Evolutionary conservation across 2,329 filamentous ascomycete species (phyloP), one percentile per base, ranked within the genome.

Genomic region (Dactylonectria estremocensis): DNA sequence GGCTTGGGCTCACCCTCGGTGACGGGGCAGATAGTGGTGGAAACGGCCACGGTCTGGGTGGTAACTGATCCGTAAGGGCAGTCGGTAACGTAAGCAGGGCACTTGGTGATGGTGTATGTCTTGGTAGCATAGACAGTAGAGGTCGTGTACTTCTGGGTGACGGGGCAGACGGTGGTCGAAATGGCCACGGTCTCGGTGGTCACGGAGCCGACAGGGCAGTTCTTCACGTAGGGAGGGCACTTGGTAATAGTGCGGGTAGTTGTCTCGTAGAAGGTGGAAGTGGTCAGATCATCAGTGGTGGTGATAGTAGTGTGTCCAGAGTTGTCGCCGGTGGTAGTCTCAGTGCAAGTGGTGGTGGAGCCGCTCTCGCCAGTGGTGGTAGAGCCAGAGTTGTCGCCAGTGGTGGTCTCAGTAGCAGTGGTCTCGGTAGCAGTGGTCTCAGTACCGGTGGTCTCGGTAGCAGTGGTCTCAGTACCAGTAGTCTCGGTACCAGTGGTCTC

Each of bases 1-100:
- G 45, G 45, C 45, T 46, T 46, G n/a, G 45, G n/a, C 8, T 28
- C 16, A 65, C 48, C 40, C 69, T 74, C 71, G 20, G 76, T 78
- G 57, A 84, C 78, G 11, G 83, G 83, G 79, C 83, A 84, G 61
- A 84, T 76, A 5, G 83, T 85, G 49, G 82, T 84, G 45, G 79
- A 82, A 54, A 79, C 61, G 22, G 78, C 72, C 31, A 76, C 69
- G 16, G 79, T 79, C 70, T 78, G 71, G 8, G 76, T 80, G 57
- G 76, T 75, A 61, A 76, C 77, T 28, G 74, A 70, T 49, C 54
- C 54, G 35, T 61, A 65, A n/a, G 75, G 77, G 70, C 77, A 78
- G 60, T 72, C 66, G 31, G 75, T 69, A 14, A 66, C 68, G 65
- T 68, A 24, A 61, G 52, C n/a, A 18, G 77, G 73, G 69, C 79